A percentile compares a stretch with the other conserved stretches of the same genome.
Evolutionary conservation across 768 basidiomycete genomes (phyloP).

Genomic region (Rubroboletus satanas): DNA sequence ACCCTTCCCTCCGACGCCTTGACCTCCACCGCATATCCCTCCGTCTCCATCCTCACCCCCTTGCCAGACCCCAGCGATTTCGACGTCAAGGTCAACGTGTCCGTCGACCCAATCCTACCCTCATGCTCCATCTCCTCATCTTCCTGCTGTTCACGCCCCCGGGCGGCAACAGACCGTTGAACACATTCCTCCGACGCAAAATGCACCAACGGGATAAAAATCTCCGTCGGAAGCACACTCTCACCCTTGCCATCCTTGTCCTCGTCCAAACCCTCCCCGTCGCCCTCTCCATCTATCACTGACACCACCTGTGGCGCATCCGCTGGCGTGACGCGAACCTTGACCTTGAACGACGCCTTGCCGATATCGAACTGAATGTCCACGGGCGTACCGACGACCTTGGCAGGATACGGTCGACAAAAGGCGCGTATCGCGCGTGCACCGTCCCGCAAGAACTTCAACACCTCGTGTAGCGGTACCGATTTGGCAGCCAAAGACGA

Average conservation of each 20-base stretch:
- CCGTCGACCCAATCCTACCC: conserved; percentile 13
- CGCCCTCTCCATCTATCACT: not conserved
- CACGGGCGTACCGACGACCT: conserved; percentile 62
- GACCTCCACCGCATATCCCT: conserved; percentile 40
- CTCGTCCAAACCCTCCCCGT: not conserved
- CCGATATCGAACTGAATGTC: conserved; percentile 74
- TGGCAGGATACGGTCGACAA: conserved; percentile 76
- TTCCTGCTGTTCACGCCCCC: not conserved
- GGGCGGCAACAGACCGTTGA: conserved; percentile 13
- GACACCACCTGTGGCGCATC: conserved; percentile 38
- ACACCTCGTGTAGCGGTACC: conserved; percentile 5
- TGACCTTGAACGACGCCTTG: conserved; percentile 66
- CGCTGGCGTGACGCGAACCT: conserved; percentile 56
- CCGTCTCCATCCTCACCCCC: conserved; percentile 13
- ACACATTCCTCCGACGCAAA: conserved; percentile 53
- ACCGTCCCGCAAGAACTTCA: conserved; percentile 78
- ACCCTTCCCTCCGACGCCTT: conserved; percentile 45
- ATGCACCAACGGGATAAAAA: conserved; percentile 88
- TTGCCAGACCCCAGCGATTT: not conserved
- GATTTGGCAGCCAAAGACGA: not conserved
- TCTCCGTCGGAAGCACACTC: conserved; percentile 68
- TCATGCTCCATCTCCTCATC: not conserved
- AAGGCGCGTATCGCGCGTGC: conserved; percentile 84
- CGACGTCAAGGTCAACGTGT: conserved; percentile 7
- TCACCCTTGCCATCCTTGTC: conserved; percentile 17